Percentiles rank a stretch among this genome's conserved stretches.
Conservation (phyloP, 192 early-diverging fungal genomes). For the Dissophora globulifera region DNA sequence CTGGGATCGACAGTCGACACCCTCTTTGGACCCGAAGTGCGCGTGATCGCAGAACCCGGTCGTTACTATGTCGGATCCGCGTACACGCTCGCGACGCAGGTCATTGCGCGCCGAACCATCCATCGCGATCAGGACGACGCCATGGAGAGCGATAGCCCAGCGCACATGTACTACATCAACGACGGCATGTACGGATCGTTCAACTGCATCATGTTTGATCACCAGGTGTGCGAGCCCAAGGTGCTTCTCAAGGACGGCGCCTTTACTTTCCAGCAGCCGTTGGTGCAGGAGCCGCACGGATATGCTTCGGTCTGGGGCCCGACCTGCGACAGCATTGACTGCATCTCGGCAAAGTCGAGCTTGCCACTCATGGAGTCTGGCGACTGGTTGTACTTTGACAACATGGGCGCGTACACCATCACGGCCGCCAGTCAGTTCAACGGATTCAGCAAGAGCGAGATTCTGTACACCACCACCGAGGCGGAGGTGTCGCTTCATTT, state of each 20-base stretch:
- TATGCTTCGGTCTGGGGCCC: slow-evolving; percentile 93
- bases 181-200: slow-evolving; percentile 98
- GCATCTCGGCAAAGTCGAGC: slow-evolving; percentile 70
- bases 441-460: slow-evolving; percentile 84
- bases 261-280: slow-evolving; percentile 32
- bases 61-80: slow-evolving; percentile 95
- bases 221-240: slow-evolving; percentile 78
- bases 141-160: neutral
- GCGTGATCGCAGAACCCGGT: slow-evolving; percentile 98
- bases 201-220: slow-evolving; percentile 99
- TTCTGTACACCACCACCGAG: slow-evolving; percentile 89
- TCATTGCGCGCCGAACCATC: slow-evolving; percentile 87
- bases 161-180: slow-evolving; percentile 89
- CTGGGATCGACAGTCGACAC: slow-evolving; percentile 82
- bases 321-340: slow-evolving; percentile 99
- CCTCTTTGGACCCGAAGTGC: slow-evolving; percentile 83
- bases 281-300: slow-evolving; percentile 53
- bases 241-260: slow-evolving; percentile 64
- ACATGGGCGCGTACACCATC: slow-evolving; percentile 98
- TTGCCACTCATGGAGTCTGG: slow-evolving; percentile 91
- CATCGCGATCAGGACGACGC: neutral
- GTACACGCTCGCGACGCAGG: slow-evolving; percentile 93
- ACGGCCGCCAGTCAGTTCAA: slow-evolving; percentile 90
- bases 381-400: slow-evolving; percentile 95
- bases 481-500: slow-evolving; percentile 16